Base-by-base conservation (phyloP, 2,329 filamentous ascomycete genomes). In the Beauveria varroae region DNA sequence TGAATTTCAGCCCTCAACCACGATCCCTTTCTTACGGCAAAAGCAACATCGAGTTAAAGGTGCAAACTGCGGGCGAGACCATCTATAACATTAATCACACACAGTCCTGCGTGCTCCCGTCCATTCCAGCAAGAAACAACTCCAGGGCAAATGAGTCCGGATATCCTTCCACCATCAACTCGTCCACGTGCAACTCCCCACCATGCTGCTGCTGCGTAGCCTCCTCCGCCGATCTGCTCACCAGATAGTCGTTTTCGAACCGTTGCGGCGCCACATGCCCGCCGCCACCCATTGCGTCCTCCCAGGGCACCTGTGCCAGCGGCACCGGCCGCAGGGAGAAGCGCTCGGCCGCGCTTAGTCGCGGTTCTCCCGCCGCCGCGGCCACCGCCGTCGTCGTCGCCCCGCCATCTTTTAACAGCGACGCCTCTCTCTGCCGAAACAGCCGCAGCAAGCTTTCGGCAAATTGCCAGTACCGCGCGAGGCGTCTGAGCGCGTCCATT, bases 401-500 rank as follows among this genome's bases (percentile, higher is more conserved):
- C 10, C 9, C 30, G 20, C 10, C 51, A 5, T 40, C n/a, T 18
- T 40, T 20, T 2, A 40, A 10, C 34, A 41, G 14, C 3, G 28
- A 34, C 9, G 26, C 47, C 55, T 55, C 52, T 8, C 37, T 46
- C 14, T 67, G 65, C 20, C 71, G 67, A 60, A 73, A 73, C 1
- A 73, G 65, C 0, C 66, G 66, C 20, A 71, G 18, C 1, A 74
- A 62, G 51, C 70, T 73, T 14, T 66, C 66, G 2, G 70, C 72
- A 62, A 72, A 73, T 14, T 70, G 62, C 72, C 72, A 74, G 8
- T 72, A 67, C 2, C 62, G 56, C 2, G 68, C 67, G 18, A 74
- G 62, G 5, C 67, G 69, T 1, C 67, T 64, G 3, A 74, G 60
- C 1, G 70, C 67, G 10, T 65, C 51, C n/a, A 72, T 62, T 26